Base-by-base conservation (phyloP, 371 early-diverging fungal species). In the Basidiobolus meristosporus region DNA sequence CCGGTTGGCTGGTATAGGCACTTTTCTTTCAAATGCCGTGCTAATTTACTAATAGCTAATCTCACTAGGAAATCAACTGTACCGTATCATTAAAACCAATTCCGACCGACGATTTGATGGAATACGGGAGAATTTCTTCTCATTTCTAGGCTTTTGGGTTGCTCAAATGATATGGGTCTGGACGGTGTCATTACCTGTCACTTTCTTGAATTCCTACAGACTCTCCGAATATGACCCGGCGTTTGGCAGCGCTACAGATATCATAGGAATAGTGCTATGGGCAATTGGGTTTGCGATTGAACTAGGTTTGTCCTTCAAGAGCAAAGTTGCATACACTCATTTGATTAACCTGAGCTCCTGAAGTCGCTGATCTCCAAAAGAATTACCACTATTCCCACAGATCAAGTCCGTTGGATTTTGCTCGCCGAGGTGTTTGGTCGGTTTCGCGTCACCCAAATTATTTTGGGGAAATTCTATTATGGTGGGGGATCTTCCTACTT, bases 131-230 rank as follows among this genome's bases (percentile, higher is more conserved):
- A 28, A 31, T 10, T 43, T 43, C 29, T 10, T 22, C 16, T 15
- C 10, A 5, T 39, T 38, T 15, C 43, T 47, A 3, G 11, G 29
- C 3, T 47, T 47, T 34, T 43, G 29, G 38, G 16, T 47, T n/a
- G 14, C 43, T 4, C 43, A 42, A 39, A 43, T 42, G 38, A 21
- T 43, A 4, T 43, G 43, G 43, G 39, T 43, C 7, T 47, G 38
- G 38, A 26, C 20, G n/a, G 28, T 42, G 28, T 43, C 29, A 17
- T 37, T 47, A 32, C 35, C 48, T 6, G 17, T 47, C 11, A 43
- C 21, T 14, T 38, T 43, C n/a, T 19, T 43, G 18, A 47, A 47
- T 29, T 47, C 43, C 18, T 28, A 20, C 11, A 28, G 19, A 26
- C 20, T 30, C 12, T 28, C 18, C 31, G 5, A 12, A 17, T 12